Conservation (phyloP, 2,329 filamentous ascomycete species). For the Paracoccidioides lutzii region DNA sequence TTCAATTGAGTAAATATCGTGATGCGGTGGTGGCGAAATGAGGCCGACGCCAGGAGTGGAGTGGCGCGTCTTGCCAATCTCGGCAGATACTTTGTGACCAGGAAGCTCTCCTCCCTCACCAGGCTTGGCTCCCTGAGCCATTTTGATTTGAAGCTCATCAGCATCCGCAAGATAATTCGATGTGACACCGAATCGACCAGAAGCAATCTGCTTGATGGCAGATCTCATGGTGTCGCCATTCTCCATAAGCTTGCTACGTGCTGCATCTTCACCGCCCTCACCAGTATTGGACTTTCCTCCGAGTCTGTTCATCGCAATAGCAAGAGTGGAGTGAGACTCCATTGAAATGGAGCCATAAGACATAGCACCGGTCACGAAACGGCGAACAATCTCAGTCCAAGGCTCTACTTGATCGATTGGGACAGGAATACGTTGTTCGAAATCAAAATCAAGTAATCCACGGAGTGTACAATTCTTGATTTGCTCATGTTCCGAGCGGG, state of each 20-base stretch:
- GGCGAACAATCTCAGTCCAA: conserved; percentile 93
- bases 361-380: conserved; percentile 96
- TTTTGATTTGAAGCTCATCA: conserved; percentile 97
- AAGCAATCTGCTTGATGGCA: conserved; percentile 94
- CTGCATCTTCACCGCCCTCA: conserved; percentile 90
- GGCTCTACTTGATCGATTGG: conserved; percentile 95
- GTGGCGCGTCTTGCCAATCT: conserved; percentile 87
- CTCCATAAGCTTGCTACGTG: conserved; percentile 71
- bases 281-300: conserved; percentile 97
- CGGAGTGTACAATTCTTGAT: conserved; percentile 94
- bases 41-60: conserved; percentile 92
- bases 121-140: conserved; percentile 96
- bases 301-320: conserved; percentile 91
- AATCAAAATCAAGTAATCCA: conserved; percentile 90
- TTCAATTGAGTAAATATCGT: conserved; percentile 98
- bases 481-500: conserved; percentile 81
- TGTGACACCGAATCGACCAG: conserved; percentile 90
- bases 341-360: conserved; percentile 97
- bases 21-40: conserved; percentile 89
- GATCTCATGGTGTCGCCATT: conserved; percentile 96
- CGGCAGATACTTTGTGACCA: conserved; percentile 89
- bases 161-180: conserved; percentile 89
- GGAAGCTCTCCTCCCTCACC: conserved; percentile 95
- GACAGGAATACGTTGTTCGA: conserved; percentile 70
- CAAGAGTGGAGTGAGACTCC: conserved; percentile 92